Conservation (phyloP, 2,329 filamentous ascomycete genomes). For the Aspergillus tamarii region DNA sequence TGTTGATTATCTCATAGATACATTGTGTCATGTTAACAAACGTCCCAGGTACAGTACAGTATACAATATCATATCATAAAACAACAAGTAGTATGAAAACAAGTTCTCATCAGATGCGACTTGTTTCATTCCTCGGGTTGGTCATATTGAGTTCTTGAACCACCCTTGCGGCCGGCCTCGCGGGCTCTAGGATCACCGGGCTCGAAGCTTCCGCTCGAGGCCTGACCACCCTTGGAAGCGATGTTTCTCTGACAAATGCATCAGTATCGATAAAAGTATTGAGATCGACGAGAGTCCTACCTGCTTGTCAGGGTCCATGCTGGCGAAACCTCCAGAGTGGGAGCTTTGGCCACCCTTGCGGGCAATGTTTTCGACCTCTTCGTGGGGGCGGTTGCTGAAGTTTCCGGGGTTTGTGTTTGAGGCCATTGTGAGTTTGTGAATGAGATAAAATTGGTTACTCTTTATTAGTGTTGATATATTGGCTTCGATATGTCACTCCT, state of each 20-base stretch:
- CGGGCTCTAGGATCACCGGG: slow-evolving; percentile 54
- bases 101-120: neutral
- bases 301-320: slow-evolving; percentile 36
- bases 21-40: neutral
- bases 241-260: slow-evolving; percentile 50
- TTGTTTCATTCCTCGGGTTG: slow-evolving; percentile 13
- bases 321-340: slow-evolving; percentile 33
- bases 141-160: slow-evolving; percentile 23
- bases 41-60: neutral
- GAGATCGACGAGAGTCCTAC: slow-evolving; percentile 19
- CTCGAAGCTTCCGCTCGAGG: slow-evolving; percentile 58
- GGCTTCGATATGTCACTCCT: neutral
- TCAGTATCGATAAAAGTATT: neutral
- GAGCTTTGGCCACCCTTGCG: slow-evolving; percentile 38
- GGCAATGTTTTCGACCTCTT: slow-evolving; percentile 50
- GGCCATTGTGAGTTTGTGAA: slow-evolving; percentile 14
- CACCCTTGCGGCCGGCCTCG: slow-evolving; percentile 59
- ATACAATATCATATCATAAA: neutral
- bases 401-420: slow-evolving; percentile 42
- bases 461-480: neutral
- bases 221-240: slow-evolving; percentile 58
- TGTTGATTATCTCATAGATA: neutral
- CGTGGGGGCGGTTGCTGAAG: slow-evolving; percentile 47
- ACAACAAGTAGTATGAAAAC: neutral
- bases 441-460: neutral